Evolutionary conservation across 805 yeast genomes (phyloP), one percentile per base, ranked within the genome.

Genomic region (Spencermartinsiella europaea): DNA sequence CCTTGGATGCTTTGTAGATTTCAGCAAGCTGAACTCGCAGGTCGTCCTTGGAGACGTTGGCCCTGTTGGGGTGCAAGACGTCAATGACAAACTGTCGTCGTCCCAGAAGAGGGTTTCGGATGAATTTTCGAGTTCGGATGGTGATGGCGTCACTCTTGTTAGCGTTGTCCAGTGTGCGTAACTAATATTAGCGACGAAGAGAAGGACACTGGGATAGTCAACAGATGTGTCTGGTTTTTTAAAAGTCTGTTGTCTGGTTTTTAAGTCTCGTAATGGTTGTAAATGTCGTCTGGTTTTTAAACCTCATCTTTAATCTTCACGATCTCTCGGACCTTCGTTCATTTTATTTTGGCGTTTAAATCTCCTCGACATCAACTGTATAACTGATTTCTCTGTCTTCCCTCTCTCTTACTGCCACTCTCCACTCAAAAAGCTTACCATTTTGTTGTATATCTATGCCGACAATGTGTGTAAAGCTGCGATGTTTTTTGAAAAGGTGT

Each of bases 31-130:
- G 85, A 75, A 85, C 98, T 74, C 98, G 88, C 76, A 93, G 83
- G 78, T 93, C 99, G 74, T 89, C 97, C 87, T 93, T 93, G 72
- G 99, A 83, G 71, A 93, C 96, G 80, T 91, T 93, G 68, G 99
- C 90, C 76, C 88, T 85, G 90, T 87, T 88, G 80, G 99, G 99
- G 83, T 93, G 99, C 74, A 90, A 81, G 67, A 93, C 96, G 79
- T 93, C 99, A 72, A 93, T 82, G 79, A 93, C 99, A 75, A 93
- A 93, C 80, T 93, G 99, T 80, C 95, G 90, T 84, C 99, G 91
- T 73, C 88, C 90, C 76, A 93, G 85, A 74, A 93, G 85, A 73
- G 98, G 96, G 95, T 93, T 93, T 77, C 96, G 77, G 77, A 91
- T 86, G 79, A 91, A 96, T 81, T 84, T 91, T 85, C 98, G 85